Percentiles rank a stretch among this genome's conserved stretches.
These are phyloP conservation scores for Fusarium tuaranense DNA, from an alignment of 2,329 filamentous ascomycete species.

Conservation along the genomic window DNA sequence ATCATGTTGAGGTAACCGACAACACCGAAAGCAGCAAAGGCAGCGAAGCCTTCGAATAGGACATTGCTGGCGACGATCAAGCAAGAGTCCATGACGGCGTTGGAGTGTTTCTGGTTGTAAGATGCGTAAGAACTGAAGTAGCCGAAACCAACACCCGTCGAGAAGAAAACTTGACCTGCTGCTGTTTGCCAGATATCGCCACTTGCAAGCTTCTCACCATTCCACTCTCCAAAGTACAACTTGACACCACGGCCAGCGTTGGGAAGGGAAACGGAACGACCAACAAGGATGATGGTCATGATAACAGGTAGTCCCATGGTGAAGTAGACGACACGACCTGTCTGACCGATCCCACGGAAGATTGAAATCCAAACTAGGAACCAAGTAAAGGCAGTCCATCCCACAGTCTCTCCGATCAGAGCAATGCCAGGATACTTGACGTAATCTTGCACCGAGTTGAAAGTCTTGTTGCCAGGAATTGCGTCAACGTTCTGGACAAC, in stretches of 20 bases:
- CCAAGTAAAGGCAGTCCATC: slow-evolving; percentile 69
- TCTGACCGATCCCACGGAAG: slow-evolving; percentile 68
- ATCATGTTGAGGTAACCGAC: slow-evolving; percentile 59
- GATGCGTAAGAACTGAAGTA: slow-evolving; percentile 70
- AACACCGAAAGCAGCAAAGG: slow-evolving; percentile 65
- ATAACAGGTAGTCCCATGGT: slow-evolving; percentile 71
- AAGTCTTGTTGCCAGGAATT: slow-evolving; percentile 53
- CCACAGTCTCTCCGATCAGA: slow-evolving; percentile 67
- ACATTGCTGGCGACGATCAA: slow-evolving; percentile 67
- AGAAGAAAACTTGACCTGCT: slow-evolving; percentile 70
- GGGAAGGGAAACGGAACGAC: slow-evolving; percentile 63
- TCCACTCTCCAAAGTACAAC: slow-evolving; percentile 60
- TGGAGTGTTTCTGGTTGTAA: slow-evolving; percentile 68
- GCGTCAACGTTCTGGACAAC: slow-evolving; percentile 62
- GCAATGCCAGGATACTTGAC: slow-evolving; percentile 59
- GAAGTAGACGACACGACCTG: slow-evolving; percentile 70
- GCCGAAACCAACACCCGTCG: slow-evolving; percentile 68
- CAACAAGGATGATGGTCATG: slow-evolving; percentile 67
- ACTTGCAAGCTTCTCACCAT: slow-evolving; percentile 60
- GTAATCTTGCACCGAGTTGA: slow-evolving; percentile 55
- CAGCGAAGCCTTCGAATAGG: slow-evolving; percentile 66
- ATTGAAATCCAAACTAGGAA: slow-evolving; percentile 71
- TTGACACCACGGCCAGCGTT: slow-evolving; percentile 65
- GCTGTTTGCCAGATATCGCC: slow-evolving; percentile 70
- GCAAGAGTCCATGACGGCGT: slow-evolving; percentile 69